Conservation (phyloP, 495 filamentous ascomycete species). For the Thermochaetoides thermophila region DNA sequence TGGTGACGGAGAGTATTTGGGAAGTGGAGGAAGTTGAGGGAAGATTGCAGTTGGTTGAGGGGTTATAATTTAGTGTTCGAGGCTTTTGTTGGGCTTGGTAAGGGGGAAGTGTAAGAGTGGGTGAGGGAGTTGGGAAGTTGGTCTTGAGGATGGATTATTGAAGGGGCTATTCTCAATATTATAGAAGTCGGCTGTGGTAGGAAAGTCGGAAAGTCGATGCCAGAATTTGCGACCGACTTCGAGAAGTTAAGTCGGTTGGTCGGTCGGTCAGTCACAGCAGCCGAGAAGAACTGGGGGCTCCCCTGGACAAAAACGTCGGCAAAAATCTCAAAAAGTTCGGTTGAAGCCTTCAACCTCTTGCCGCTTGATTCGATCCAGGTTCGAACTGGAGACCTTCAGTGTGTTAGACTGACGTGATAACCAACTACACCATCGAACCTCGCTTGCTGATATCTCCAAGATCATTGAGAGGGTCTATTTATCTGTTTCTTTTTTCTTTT, state of each 20-base stretch:
- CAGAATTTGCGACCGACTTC: no score
- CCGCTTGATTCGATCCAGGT: slow-evolving; percentile 8
- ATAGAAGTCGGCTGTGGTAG: no score
- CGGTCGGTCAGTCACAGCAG: no score
- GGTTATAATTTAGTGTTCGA: slow-evolving; percentile 26
- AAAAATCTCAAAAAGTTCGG: no score
- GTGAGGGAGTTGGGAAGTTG: slow-evolving; percentile 24
- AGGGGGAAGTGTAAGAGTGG: slow-evolving; percentile 27
- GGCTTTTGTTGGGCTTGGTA: slow-evolving; percentile 26
- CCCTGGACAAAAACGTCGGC: no score
- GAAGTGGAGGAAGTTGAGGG: slow-evolving; percentile 14
- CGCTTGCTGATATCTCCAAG: no score
- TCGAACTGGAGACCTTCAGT: slow-evolving; percentile 12
- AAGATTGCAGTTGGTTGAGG: slow-evolving; percentile 24
- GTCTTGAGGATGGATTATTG: slow-evolving; percentile 12
- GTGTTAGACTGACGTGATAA: slow-evolving; percentile 10
- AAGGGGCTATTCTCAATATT: no score
- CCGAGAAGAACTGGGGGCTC: no score
- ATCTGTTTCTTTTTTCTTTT: no score
- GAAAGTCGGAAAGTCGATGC: no score
- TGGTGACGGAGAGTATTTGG: slow-evolving; percentile 34
- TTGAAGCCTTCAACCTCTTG: no score
- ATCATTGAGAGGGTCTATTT: slow-evolving; percentile 23
- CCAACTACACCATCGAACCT: slow-evolving; percentile 11
- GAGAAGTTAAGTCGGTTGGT: no score